Conservation (phyloP, 441 rosid genomes). For the Flueggea neowawraea region DNA sequence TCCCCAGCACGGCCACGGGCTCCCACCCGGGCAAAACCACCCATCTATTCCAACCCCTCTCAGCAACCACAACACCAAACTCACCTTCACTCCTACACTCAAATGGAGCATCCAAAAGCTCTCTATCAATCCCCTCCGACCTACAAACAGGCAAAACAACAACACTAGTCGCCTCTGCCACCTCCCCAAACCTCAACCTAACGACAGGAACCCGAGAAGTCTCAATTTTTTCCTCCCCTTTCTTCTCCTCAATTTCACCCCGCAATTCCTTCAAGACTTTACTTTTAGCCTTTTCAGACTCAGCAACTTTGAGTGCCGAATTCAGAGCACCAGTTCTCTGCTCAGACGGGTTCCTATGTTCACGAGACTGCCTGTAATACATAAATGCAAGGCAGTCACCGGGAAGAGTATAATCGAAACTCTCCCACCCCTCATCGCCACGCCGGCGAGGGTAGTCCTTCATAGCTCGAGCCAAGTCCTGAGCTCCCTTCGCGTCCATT, state of each 20-base stretch:
- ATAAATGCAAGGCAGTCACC: conserved; percentile 79
- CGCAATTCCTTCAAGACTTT: conserved; percentile 36
- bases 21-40: conserved; percentile 80
- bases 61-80: conserved; percentile 72
- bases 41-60: conserved; percentile 88
- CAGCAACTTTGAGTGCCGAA: conserved; percentile 53
- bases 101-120: conserved; percentile 65
- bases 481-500: conserved; percentile 50
- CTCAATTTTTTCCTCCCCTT: conserved; percentile 14
- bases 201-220: conserved; percentile 57
- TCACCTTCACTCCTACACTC: conserved; percentile 49
- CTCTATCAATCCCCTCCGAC: conserved; percentile 50
- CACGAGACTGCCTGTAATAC: conserved; percentile 68
- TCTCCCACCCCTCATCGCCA: conserved; percentile 61
- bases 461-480: conserved; percentile 71
- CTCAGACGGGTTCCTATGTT: conserved; percentile 55
- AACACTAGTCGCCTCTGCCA: conserved; percentile 65
- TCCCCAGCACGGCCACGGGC: conserved; percentile 32
- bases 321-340: conserved; percentile 41
- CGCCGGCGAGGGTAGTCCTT: conserved; percentile 82
- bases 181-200: conserved; percentile 70
- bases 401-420: conserved; percentile 57
- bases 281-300: conserved; percentile 52
- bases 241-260: conserved; percentile 24
- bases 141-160: conserved; percentile 73